phyloP scores from a whole-genome alignment of 2,329 filamentous ascomycete species.

The Endocalyx cinctus region DNA sequence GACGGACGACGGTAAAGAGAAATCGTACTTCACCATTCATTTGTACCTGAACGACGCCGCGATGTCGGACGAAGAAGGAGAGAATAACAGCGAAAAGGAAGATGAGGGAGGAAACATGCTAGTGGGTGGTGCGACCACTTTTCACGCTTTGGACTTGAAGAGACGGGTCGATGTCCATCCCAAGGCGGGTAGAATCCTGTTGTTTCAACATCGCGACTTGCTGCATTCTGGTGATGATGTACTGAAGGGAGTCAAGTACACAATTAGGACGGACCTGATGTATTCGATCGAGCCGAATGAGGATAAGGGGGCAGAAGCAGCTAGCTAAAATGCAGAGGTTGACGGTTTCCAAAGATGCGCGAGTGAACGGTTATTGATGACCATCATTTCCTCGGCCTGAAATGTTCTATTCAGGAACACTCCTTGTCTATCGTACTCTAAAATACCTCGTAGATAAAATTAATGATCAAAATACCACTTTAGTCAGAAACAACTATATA shows the following conservation, averaged over 20 bases:
- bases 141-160: slow-evolving; percentile 1
- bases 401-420: too few relatives aligned
- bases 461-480: too few relatives aligned
- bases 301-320: too few relatives aligned
- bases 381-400: too few relatives aligned
- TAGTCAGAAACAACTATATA: too few relatives aligned
- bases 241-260: slow-evolving; percentile 1
- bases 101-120: not conserved
- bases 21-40: slow-evolving; percentile 1
- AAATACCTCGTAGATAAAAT: too few relatives aligned
- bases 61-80: not conserved
- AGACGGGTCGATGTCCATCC: not conserved
- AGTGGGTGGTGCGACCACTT: slow-evolving; percentile 1
- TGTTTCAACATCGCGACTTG: slow-evolving; percentile 2
- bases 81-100: not conserved
- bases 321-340: too few relatives aligned
- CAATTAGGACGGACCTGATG: slow-evolving; percentile 1
- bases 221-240: slow-evolving; percentile 2
- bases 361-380: too few relatives aligned
- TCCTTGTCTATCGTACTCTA: too few relatives aligned
- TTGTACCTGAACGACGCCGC: slow-evolving; percentile 1
- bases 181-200: not conserved
- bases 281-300: not conserved
- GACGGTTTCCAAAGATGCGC: too few relatives aligned
- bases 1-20: not conserved